Evolutionary conservation across 192 early-diverging fungal genomes (phyloP), one percentile per base, ranked within the genome.

Genomic region (Coemansia nantahalensis): DNA sequence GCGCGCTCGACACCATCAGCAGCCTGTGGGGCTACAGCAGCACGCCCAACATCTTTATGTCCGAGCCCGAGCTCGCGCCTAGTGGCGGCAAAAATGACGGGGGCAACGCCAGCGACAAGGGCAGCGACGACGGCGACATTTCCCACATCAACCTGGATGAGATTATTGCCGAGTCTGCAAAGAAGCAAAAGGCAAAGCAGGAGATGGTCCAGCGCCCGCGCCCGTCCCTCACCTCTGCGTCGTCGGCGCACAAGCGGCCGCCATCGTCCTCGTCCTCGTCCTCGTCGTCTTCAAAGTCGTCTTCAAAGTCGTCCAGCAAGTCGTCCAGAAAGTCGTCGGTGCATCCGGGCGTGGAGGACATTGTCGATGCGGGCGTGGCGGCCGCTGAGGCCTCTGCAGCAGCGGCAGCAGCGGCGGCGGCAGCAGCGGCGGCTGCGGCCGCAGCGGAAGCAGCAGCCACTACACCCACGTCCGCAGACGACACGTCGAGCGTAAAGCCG

Each of bases 21-120:
- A 56, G 45, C 5, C 67, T 75, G 15, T 75, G 71, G 71, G 65
- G 51, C 14, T 59, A 57, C 21, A 30, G 48, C 8, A 64, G 63
- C 19, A 75, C 71, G 30, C 71, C 71, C 9, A 67, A 65, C 28
- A 44, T 75, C 15, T 63, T 67, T 32, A 9, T 63, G 8, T 53
- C 50, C 15, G 47, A 65, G 18, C 45, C 23, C 7, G 58, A 9
- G 5, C 46, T 8, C 31, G 8, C 5, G 9, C 10, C 31, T 32
- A 11, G 8, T 32, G 31, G 10, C 31, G 8, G 31, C 26, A 3
- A 28, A 28, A 28, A 28, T 7, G 7, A 28, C 26, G 7, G 7
- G 26, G 7, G 26, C 26, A 28, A 28, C 26, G 7, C 3, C 7
- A 28, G 26, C 26, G 26, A 7, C 26, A 28, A 56, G 44, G n/a